Evolutionary conservation across 306 rosid species (phyloP).

Genomic region (Acacia melanoxylon): DNA sequence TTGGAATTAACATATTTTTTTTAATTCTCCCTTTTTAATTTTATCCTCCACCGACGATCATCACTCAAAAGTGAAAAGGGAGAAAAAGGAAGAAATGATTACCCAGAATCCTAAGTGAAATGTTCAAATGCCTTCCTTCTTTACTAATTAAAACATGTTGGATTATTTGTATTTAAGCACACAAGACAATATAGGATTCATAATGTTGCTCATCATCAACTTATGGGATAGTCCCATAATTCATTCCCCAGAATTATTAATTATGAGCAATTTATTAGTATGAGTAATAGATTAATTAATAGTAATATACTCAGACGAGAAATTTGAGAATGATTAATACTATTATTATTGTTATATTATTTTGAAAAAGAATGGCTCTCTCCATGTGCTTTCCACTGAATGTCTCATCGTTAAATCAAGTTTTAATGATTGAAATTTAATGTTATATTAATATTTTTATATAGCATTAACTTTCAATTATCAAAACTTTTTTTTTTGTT

Average conservation of each 20-base stretch:
- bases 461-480: no score
- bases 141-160: background rate
- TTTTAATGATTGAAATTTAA: no score
- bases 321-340: constrained; percentile 33
- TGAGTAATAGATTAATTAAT: background rate
- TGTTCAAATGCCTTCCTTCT: background rate
- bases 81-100: background rate
- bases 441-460: no score
- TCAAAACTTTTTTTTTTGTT: no score
- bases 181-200: background rate
- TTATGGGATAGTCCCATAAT: background rate
- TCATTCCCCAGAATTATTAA: background rate
- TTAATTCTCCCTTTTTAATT: background rate
- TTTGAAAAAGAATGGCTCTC: no score
- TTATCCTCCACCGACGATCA: background rate
- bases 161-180: background rate
- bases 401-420: no score
- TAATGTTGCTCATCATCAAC: background rate
- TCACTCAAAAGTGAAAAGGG: background rate
- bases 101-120: background rate
- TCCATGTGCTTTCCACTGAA: no score
- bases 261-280: background rate
- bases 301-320: background rate
- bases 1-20: no score
- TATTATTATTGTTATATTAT: constrained; percentile 25